Evolutionary conservation across 352 stramenopile species (phyloP).

Genomic region (Pythium inflatum): DNA sequence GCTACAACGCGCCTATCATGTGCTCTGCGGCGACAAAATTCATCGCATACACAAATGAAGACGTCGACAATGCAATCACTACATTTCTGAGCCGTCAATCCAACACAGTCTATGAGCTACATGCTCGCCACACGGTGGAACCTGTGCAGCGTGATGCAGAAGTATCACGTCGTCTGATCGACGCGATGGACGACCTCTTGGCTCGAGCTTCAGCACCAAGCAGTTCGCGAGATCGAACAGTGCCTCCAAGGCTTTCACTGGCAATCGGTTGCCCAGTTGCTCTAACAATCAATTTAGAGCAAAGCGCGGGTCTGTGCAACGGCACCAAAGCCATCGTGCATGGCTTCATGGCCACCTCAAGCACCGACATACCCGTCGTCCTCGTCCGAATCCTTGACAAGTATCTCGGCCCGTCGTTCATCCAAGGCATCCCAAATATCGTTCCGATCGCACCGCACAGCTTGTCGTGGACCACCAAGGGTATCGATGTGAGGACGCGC

Average conservation of each 20-base stretch:
- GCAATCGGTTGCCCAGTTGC: constrained; percentile 5
- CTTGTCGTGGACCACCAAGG: background rate
- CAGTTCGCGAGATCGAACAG: no score
- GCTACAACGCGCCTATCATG: background rate
- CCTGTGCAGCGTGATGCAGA: background rate
- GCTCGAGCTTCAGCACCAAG: background rate
- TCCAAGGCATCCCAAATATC: background rate
- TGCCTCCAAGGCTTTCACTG: no score
- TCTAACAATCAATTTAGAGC: constrained; percentile 7
- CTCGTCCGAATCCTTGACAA: constrained; percentile 7
- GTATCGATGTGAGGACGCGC: background rate
- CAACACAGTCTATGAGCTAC: background rate
- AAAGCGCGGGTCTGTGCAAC: constrained; percentile 11
- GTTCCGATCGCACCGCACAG: constrained; percentile 1
- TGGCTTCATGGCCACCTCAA: background rate
- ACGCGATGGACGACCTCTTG: background rate
- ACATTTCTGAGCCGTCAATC: background rate
- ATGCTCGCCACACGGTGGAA: background rate
- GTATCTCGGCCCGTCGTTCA: constrained; percentile 11
- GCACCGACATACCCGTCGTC: background rate
- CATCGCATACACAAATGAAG: constrained; percentile 14
- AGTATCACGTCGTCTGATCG: background rate
- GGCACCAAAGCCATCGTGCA: constrained; percentile 5
- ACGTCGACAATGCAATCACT: constrained; percentile 2
- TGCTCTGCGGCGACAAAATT: background rate